phyloP scores from a whole-genome alignment of 179 eudicot genomes.

The Beta corolliflora region DNA sequence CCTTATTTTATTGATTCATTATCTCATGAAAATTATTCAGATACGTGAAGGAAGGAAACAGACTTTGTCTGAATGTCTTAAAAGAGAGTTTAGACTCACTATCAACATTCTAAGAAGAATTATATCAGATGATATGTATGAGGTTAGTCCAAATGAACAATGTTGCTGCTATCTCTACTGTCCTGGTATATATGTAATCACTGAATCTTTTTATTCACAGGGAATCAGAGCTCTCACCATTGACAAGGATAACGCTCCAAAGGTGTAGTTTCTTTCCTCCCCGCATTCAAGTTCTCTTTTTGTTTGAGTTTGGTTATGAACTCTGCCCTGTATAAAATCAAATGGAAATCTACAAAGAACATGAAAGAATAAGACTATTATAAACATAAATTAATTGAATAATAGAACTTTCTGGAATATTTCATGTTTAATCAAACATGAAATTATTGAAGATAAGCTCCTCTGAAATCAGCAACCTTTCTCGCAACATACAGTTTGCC shows the following conservation, averaged over 20 bases:
- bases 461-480: not conserved
- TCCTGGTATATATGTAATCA: not conserved
- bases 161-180: not conserved
- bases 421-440: not conserved
- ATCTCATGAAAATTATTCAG: slow-evolving; percentile 36
- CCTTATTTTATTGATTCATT: not conserved
- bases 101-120: slow-evolving; percentile 66
- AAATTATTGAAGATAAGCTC: not conserved
- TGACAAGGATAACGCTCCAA: slow-evolving; percentile 92
- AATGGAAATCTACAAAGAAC: not conserved
- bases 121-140: slow-evolving; percentile 80
- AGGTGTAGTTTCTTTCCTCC: slow-evolving; percentile 40
- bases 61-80: slow-evolving; percentile 73
- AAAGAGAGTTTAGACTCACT: slow-evolving; percentile 84
- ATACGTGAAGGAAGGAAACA: slow-evolving; percentile 80
- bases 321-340: not conserved
- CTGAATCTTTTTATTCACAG: slow-evolving; percentile 35
- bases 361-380: not conserved
- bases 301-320: slow-evolving; percentile 1
- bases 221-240: slow-evolving; percentile 92
- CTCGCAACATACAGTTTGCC: not conserved
- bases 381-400: not conserved
- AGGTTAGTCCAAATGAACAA: slow-evolving; percentile 45
- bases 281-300: not conserved
- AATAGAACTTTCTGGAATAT: not conserved